A percentile compares a stretch with the other conserved stretches of the same genome.
Evolutionary conservation across 306 rosid species (phyloP).

Genomic region (Comarum palustre): DNA sequence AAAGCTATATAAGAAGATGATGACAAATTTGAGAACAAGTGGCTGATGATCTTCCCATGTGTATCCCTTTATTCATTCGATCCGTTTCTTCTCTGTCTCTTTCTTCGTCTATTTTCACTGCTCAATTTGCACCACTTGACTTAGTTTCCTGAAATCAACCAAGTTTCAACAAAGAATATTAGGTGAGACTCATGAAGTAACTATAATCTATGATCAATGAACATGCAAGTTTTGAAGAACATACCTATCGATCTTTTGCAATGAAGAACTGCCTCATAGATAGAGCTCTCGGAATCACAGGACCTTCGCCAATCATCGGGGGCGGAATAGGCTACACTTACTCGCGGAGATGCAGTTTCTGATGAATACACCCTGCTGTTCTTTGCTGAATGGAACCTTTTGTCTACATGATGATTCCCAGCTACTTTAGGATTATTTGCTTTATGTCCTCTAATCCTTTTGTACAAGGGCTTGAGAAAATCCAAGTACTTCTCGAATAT

Average conservation of each 20-base stretch:
- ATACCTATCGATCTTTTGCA: conserved; percentile 95
- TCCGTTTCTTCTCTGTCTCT: conserved; percentile 22
- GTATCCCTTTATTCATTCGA: conserved; percentile 26
- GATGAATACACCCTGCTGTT: conserved; percentile 52
- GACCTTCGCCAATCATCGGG: conserved; percentile 73
- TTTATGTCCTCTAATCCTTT: conserved; percentile 53
- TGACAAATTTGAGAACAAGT: conserved; percentile 49
- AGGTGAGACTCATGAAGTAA: not conserved
- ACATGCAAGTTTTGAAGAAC: conserved; percentile 1
- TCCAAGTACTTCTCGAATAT: conserved; percentile 68
- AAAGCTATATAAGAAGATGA: conserved; percentile 21
- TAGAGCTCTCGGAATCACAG: conserved; percentile 93
- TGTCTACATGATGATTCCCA: conserved; percentile 33
- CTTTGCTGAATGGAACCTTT: conserved; percentile 50
- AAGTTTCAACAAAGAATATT: not conserved
- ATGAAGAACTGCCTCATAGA: conserved; percentile 95
- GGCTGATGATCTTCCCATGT: conserved; percentile 57
- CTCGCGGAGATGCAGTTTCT: conserved; percentile 60
- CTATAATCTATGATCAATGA: not conserved
- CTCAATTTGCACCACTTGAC: conserved; percentile 8
- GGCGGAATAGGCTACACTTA: conserved; percentile 67
- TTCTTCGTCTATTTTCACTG: conserved; percentile 23
- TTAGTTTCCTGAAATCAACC: conserved; percentile 50
- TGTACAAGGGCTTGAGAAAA: conserved; percentile 71
- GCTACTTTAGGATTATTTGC: conserved; percentile 43